Base-by-base conservation (phyloP, 148 eudicot species). In the Cornus florida region DNA sequence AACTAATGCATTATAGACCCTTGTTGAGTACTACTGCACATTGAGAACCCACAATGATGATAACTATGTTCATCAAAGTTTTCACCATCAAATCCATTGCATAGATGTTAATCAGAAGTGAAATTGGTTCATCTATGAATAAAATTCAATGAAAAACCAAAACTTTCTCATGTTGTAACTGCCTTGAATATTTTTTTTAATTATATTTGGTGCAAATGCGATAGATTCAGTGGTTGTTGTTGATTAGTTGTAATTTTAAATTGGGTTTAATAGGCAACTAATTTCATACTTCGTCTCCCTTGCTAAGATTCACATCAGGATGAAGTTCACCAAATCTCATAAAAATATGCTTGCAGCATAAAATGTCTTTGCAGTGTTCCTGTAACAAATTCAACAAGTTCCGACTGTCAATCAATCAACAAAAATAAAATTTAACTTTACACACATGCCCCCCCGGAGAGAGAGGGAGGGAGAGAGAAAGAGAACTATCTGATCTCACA, bases 311-410 rank as follows among this genome's bases (percentile, higher is more conserved):
- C 85, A 95, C 99, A 78, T 95, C 97, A 78, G 97, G 91, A 77
- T 87, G 89, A 79, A 91, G 82, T 75, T 86, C 91, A 69, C 97
- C 95, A 84, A 66, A 95, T 91, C 87, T 95, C 99, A 80, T n/a
- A 93, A 93, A 87, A 95, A 95, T 84, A 95, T 91, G 87, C 99
- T 93, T 24, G 97, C 97, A 81, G 99, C 99, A 84, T 95, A 95
- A 79, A 95, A 95, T 41, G 97, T 93, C 86, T 95, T 95, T 31
- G 99, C 97, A 24, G 99, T 95, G 82, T 82, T 92, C 84, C 97
- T 93, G 88, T 41, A 78, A 70, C 19, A 83, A 69, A 69, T 23
- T 39, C 31, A 83, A 78, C 69, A 78, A 46, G 76, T 76, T 53
- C 32, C 5, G n/a, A 35, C 74, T 53, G 13, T 7, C 68, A 56